Evolutionary conservation across 2,329 filamentous ascomycete genomes (phyloP), one percentile per base, ranked within the genome.

Genomic region (Penicillium sp.): DNA sequence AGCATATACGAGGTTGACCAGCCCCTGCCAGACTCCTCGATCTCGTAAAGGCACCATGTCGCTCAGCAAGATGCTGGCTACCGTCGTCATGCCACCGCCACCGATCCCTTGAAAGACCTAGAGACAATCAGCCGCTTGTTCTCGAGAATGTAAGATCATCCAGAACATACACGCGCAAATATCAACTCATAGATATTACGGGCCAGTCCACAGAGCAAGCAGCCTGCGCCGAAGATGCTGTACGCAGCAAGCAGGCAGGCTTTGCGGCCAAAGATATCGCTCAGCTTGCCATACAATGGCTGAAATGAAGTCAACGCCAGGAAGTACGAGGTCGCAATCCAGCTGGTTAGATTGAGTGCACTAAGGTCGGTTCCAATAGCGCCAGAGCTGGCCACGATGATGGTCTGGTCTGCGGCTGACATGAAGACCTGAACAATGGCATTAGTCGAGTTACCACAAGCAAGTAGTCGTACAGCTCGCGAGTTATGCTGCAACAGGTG

Each of bases 311-410:
- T 86, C 36, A 87, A 67, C 1, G 85, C 87, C 36, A 90, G 72
- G 54, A 88, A 84, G 60, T 90, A 76, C 19, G 74, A 75, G 17
- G 79, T 80, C 18, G 84, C 84, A 43, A 89, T 83, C 85, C 86
- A 89, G 36, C 79, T 84, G 4, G 84, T 87, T 49, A 78, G 79
- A 58, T 84, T 87, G 36, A 91, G 72, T 1, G 86, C 84, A 36
- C 86, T 73, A 17, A 91, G 69, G 48, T 90, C 86, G 41, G 77
- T 86, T 8, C 85, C 86, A 53, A 91, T 90, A 47, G 77, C 80
- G 34, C 83, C 84, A 62, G 88, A 89, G n/a, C 77, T 82, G n/a
- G 81, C 80, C 33, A 90, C 79, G 19, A 86, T 81, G 38, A 90
- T 79, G 0, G 87, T 87, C 62, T 89, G 84, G 58, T 91, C 86